Evolutionary conservation across 2,329 filamentous ascomycete genomes (phyloP).

Genomic region (Fusarium anguioides): DNA sequence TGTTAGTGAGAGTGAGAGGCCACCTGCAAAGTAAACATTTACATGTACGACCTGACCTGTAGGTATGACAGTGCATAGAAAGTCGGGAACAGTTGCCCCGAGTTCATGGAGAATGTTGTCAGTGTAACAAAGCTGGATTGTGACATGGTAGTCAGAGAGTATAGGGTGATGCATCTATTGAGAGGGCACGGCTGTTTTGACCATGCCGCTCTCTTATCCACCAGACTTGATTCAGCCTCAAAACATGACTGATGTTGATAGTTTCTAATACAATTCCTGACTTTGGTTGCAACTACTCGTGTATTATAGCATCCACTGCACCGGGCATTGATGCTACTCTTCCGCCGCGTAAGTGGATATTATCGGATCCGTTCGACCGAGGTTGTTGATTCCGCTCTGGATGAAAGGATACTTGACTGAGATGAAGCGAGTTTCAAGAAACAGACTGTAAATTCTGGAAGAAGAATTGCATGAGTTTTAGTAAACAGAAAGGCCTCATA

Average conservation of each 20-base stretch:
- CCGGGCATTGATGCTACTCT: constrained; percentile 14
- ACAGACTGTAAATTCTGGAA: background rate
- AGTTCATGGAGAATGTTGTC: background rate
- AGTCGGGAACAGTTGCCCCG: background rate
- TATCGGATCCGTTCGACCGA: constrained; percentile 35
- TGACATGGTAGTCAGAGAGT: background rate
- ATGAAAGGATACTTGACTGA: background rate
- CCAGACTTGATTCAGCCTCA: background rate
- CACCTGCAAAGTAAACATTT: background rate
- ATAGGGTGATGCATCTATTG: background rate
- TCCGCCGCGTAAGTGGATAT: constrained; percentile 31
- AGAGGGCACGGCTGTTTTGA: background rate
- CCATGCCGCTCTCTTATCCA: background rate
- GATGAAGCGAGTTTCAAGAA: background rate
- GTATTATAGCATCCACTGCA: constrained; percentile 18
- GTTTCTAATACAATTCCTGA: accelerated
- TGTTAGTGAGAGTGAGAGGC: constrained; percentile 5
- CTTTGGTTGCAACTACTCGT: background rate
- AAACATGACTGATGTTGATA: background rate
- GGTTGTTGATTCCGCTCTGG: background rate
- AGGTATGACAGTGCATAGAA: background rate
- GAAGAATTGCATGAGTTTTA: too few relatives aligned
- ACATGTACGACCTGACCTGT: background rate
- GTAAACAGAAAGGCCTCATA: background rate
- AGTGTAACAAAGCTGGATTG: background rate